Base-by-base conservation (phyloP, 345 rosid genomes). In the Lepidium africanum region DNA sequence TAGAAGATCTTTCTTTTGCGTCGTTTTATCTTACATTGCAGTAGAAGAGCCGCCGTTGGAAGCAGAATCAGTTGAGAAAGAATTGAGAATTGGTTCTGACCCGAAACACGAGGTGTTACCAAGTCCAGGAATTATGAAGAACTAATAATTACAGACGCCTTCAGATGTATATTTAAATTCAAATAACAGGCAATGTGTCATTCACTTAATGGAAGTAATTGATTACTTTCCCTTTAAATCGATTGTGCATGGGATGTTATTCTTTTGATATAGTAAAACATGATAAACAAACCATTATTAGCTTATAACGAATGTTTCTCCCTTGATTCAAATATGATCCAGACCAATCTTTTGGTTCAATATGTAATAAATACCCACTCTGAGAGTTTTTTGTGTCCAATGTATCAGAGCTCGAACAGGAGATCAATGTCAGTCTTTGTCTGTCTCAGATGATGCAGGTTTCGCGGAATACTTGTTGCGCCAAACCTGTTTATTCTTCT, bases 21-120 rank as follows among this genome's bases (percentile, higher is more conserved):
- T 10, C 71, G 66, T 35, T 58, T 65, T 8, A 2, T 14, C 48
- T 57, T 39, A 59, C 60, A 27, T 27, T 27, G 32, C 95, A 50
- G 57, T 91, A 84, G 99, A 87, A 52, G 95, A 91, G 78, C 79
- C 90, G 76, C 97, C 97, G 1, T 61, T 91, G 78, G 97, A 94
- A 75, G 92, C 95, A 25, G 92, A 91, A 78, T 66, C 95, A 17
- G 87, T 87, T 7, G 95, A 94, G 86, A 86, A 86, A 75, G 99
- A 96, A 62, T 87, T 83, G 79, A 76, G 75, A 67, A 17, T 77
- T 74, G 87, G 87, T 17, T 50, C 82, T 5, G 96, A 93, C 10
- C 5, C 33, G 21, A 70, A 60, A 33, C 67, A 50, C 4, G 63
- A 63, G 33, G 65, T 46, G 64, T 25, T 32, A 27, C 39, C 16